These are phyloP conservation scores for Aquilaria agallochum DNA, from an alignment of 441 rosid genomes.

Conservation along the genomic window DNA sequence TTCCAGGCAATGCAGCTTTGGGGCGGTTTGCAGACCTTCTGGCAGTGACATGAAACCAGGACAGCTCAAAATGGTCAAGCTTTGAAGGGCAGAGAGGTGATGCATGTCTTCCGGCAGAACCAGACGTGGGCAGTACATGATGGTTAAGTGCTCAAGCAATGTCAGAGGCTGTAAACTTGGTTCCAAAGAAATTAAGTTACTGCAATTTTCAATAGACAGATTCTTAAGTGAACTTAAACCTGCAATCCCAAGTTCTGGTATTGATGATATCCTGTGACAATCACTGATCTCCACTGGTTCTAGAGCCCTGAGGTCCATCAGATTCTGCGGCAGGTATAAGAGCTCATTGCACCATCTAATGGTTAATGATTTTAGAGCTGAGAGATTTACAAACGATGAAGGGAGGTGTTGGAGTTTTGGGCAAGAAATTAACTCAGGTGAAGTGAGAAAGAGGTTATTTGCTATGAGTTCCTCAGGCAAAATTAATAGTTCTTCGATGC, in stretches of 20 bases:
- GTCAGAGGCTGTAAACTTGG: slow-evolving; percentile 8
- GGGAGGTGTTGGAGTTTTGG: slow-evolving; percentile 19
- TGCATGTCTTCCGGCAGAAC: slow-evolving; percentile 16
- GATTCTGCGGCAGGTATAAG: slow-evolving; percentile 12
- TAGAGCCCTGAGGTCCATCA: slow-evolving; percentile 17
- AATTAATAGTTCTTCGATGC: not conserved
- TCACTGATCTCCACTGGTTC: slow-evolving; percentile 26
- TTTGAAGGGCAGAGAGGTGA: slow-evolving; percentile 7
- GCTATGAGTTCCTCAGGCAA: slow-evolving; percentile 9
- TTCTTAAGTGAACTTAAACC: slow-evolving; percentile 15
- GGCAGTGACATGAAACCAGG: slow-evolving; percentile 21
- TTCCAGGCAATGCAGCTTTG: slow-evolving; percentile 17
- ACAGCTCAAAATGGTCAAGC: slow-evolving; percentile 16
- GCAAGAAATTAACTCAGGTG: slow-evolving; percentile 17
- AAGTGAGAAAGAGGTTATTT: slow-evolving; percentile 18
- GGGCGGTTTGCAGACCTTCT: slow-evolving; percentile 15
- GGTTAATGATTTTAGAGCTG: slow-evolving; percentile 16
- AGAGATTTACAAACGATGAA: slow-evolving; percentile 8
- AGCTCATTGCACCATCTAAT: slow-evolving; percentile 24
- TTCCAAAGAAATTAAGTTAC: slow-evolving; percentile 8
- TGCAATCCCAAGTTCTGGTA: slow-evolving; percentile 17
- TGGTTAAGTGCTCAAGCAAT: slow-evolving; percentile 22
- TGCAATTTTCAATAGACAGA: slow-evolving; percentile 19
- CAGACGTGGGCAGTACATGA: slow-evolving; percentile 21
- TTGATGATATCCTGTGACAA: slow-evolving; percentile 16